A percentile compares a stretch with the other conserved stretches of the same genome.
phyloP scores from a whole-genome alignment of 2,329 filamentous ascomycete genomes.

The Xylaria multiplex region DNA sequence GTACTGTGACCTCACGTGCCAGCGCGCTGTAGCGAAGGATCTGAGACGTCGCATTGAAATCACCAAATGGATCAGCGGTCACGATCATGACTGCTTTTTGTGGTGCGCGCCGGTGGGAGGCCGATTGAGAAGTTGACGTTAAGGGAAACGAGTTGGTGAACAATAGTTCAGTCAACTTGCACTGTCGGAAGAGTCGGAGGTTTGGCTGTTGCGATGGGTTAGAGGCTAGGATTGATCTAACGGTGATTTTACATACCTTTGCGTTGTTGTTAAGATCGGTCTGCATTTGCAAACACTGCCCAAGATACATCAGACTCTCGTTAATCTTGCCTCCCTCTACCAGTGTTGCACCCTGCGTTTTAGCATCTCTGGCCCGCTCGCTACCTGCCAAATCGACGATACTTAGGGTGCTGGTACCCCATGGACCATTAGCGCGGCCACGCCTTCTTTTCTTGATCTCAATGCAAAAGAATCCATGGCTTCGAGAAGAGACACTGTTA shows the following conservation, averaged over 20 bases:
- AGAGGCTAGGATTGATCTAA: neutral
- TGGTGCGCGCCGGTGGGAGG: conserved; percentile 67
- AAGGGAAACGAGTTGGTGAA: conserved; percentile 90
- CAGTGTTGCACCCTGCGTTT: conserved; percentile 90
- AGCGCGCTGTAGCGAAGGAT: conserved; percentile 94
- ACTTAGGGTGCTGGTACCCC: conserved; percentile 82
- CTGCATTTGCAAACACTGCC: conserved; percentile 96
- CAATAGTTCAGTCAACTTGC: conserved; percentile 84
- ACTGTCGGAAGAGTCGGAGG: conserved; percentile 82
- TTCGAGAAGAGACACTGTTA: conserved; percentile 91
- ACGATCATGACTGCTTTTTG: conserved; percentile 97
- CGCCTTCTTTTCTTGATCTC: conserved; percentile 84
- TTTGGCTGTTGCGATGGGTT: conserved; percentile 64
- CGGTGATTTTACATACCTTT: conserved; percentile 65
- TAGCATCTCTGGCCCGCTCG: conserved; percentile 90
- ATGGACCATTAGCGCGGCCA: conserved; percentile 64
- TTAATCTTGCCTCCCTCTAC: conserved; percentile 99
- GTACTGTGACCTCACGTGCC: conserved; percentile 91
- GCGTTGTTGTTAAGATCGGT: conserved; percentile 78
- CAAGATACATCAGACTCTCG: conserved; percentile 96
- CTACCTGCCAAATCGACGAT: conserved; percentile 94
- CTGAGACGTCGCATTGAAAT: conserved; percentile 96
- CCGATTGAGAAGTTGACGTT: conserved; percentile 56
- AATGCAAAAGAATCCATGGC: conserved; percentile 95
- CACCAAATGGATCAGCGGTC: conserved; percentile 89